Evolutionary conservation across 176 grass and related monocot genomes (phyloP).

Genomic region (Poa pratensis): DNA sequence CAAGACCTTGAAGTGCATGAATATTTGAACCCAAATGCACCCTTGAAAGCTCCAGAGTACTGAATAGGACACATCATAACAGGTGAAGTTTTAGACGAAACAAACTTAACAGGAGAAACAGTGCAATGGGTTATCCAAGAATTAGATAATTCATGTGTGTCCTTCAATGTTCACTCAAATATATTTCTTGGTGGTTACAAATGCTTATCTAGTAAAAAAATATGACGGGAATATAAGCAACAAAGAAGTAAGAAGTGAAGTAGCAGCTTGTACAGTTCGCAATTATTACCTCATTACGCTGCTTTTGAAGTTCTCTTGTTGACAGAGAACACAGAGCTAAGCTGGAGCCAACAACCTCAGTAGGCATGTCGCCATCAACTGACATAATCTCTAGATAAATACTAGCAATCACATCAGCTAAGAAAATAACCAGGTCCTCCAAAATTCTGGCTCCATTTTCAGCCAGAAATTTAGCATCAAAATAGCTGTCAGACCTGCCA

Average conservation of each 20-base stretch:
- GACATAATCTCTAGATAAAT: constrained; percentile 92
- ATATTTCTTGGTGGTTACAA: constrained; percentile 27
- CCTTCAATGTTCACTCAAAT: constrained; percentile 28
- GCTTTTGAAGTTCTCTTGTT: constrained; percentile 82
- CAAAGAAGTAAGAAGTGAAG: not conserved
- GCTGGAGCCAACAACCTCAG: constrained; percentile 63
- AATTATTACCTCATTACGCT: constrained; percentile 82
- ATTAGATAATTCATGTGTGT: constrained; percentile 9
- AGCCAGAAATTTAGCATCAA: constrained; percentile 65
- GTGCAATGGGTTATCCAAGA: not conserved
- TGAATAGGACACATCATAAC: constrained; percentile 5
- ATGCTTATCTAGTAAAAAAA: constrained; percentile 8
- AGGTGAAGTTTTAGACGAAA: not conserved
- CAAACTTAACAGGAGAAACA: constrained; percentile 18
- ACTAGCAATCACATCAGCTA: constrained; percentile 82
- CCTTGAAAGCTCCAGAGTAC: constrained; percentile 9
- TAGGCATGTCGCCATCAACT: constrained; percentile 76
- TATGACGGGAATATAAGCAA: not conserved
- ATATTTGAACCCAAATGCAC: not conserved
- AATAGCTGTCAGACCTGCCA: constrained; percentile 67
- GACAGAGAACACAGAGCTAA: constrained; percentile 83
- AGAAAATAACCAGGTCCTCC: constrained; percentile 89
- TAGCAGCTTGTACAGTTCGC: not conserved
- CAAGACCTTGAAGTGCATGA: not conserved
- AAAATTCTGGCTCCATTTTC: constrained; percentile 76